Conservation (phyloP, 1,284 basidiomycete genomes). For the Fomitopsis betulina region DNA sequence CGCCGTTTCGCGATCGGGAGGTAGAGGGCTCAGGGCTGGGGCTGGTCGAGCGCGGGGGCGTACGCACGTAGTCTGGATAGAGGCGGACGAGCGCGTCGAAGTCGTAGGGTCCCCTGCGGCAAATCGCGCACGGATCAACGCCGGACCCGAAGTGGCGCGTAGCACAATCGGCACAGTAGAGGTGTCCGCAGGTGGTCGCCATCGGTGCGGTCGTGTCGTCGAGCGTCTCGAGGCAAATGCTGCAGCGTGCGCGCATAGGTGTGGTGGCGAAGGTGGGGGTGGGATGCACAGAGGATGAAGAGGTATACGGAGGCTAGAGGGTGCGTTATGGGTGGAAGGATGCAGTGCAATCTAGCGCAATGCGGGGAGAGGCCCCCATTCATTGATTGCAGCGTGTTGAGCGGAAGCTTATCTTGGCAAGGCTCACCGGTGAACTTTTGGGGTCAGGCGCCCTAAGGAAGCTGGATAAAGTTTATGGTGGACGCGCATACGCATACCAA, state of each 20-base stretch:
- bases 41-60: not conserved
- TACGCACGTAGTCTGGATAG: slow-evolving; percentile 1
- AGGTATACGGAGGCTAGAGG: not conserved
- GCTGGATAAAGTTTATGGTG: too few species aligned
- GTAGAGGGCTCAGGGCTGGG: not conserved
- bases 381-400: too few species aligned
- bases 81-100: slow-evolving; percentile 10
- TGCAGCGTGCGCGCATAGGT: slow-evolving; percentile 4
- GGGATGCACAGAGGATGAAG: not conserved
- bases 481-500: too few species aligned
- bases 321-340: too few species aligned
- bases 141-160: slow-evolving; percentile 9
- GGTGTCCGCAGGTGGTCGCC: slow-evolving; percentile 14
- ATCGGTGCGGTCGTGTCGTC: slow-evolving; percentile 1
- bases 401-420: too few species aligned
- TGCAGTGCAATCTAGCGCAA: too few species aligned
- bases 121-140: slow-evolving; percentile 10
- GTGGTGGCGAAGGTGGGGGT: not conserved
- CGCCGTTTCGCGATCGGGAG: not conserved
- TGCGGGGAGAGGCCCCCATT: too few species aligned
- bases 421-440: too few species aligned
- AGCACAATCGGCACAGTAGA: slow-evolving; percentile 17
- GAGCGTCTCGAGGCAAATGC: slow-evolving; percentile 13
- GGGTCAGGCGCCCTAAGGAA: too few species aligned
- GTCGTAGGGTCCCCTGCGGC: slow-evolving; percentile 4